These are phyloP conservation scores for Nannizziopsis barbatae DNA, from an alignment of 2,329 filamentous ascomycete species.

Conservation along the genomic window DNA sequence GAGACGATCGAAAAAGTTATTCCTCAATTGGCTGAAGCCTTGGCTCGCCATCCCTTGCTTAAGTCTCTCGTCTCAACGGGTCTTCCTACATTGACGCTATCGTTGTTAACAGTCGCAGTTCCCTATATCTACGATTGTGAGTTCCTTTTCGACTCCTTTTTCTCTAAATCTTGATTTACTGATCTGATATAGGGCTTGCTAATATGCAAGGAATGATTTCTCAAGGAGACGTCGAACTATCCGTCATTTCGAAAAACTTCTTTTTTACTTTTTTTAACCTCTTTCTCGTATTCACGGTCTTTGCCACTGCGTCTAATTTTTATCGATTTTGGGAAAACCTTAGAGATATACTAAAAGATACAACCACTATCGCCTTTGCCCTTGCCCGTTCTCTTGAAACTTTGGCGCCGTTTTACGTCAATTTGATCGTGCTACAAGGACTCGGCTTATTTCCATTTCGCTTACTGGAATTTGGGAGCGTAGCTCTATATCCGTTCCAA, in stretches of 20 bases:
- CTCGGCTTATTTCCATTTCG: slow-evolving; percentile 90
- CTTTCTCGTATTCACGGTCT: slow-evolving; percentile 85
- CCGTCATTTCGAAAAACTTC: slow-evolving; percentile 95
- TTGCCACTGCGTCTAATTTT: slow-evolving; percentile 68
- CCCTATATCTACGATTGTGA: slow-evolving; percentile 87
- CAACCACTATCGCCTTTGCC: slow-evolving; percentile 61
- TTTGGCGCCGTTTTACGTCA: slow-evolving; percentile 76
- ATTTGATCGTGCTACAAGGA: slow-evolving; percentile 86
- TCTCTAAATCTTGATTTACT: background rate
- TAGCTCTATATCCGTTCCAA: slow-evolving; percentile 71
- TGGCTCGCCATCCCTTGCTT: slow-evolving; percentile 58
- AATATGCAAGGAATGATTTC: slow-evolving; percentile 92
- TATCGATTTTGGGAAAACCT: slow-evolving; percentile 53
- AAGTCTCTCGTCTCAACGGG: slow-evolving; percentile 75
- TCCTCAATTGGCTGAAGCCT: slow-evolving; percentile 55
- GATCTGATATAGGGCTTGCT: slow-evolving; percentile 48
- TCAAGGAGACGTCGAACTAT: slow-evolving; percentile 85
- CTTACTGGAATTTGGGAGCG: slow-evolving; percentile 76
- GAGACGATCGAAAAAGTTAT: slow-evolving; percentile 66
- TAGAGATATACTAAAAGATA: slow-evolving; percentile 64
- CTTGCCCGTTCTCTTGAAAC: slow-evolving; percentile 65
- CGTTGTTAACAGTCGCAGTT: slow-evolving; percentile 76
- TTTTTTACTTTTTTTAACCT: slow-evolving; percentile 99
- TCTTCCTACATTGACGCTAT: slow-evolving; percentile 72
- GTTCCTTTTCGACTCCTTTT: slow-evolving; percentile 17